A percentile compares a stretch with the other conserved stretches of the same genome.
Conservation (phyloP, 495 filamentous ascomycete genomes). For the Cercophora newfieldiana region DNA sequence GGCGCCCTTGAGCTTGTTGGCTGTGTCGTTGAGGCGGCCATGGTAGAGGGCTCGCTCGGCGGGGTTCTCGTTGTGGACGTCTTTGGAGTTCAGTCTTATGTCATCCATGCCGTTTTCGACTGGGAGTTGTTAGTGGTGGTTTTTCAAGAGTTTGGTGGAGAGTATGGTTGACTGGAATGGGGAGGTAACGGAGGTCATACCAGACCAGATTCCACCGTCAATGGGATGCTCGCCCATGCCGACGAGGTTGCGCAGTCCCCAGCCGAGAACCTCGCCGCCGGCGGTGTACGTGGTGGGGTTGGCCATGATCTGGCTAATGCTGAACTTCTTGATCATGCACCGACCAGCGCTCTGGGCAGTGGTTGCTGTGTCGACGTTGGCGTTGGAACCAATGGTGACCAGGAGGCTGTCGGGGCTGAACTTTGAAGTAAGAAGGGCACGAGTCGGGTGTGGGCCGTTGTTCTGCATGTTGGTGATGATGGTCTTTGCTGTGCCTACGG, state of each 20-base stretch:
- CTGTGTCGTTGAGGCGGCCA: conserved; percentile 54
- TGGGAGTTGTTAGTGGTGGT: conserved; percentile 39
- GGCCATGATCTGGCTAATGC: conserved; percentile 40
- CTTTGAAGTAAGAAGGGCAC: conserved; percentile 56
- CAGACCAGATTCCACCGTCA: conserved; percentile 54
- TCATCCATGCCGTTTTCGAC: conserved; percentile 70
- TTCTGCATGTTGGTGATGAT: conserved; percentile 56
- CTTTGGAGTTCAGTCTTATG: conserved; percentile 50
- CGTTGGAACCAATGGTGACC: conserved; percentile 57
- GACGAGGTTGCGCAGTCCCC: conserved; percentile 68
- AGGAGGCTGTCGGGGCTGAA: conserved; percentile 50
- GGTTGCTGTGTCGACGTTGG: conserved; percentile 57
- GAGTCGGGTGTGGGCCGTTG: conserved; percentile 51
- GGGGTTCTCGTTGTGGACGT: conserved; percentile 66
- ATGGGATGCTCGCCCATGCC: conserved; percentile 60
- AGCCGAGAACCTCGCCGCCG: conserved; percentile 58
- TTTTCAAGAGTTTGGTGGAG: not conserved
- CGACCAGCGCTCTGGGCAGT: conserved; percentile 46
- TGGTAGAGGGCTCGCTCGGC: conserved; percentile 70
- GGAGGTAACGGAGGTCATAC: conserved; percentile 27
- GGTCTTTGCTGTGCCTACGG: conserved; percentile 43
- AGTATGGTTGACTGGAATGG: too few relatives aligned
- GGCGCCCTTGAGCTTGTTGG: conserved; percentile 37
- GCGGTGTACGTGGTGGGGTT: conserved; percentile 45
- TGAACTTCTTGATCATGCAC: conserved; percentile 62